Evolutionary conservation across 2,329 filamentous ascomycete genomes (phyloP), one percentile per base, ranked within the genome.

Genomic region (Colletotrichum sp.): DNA sequence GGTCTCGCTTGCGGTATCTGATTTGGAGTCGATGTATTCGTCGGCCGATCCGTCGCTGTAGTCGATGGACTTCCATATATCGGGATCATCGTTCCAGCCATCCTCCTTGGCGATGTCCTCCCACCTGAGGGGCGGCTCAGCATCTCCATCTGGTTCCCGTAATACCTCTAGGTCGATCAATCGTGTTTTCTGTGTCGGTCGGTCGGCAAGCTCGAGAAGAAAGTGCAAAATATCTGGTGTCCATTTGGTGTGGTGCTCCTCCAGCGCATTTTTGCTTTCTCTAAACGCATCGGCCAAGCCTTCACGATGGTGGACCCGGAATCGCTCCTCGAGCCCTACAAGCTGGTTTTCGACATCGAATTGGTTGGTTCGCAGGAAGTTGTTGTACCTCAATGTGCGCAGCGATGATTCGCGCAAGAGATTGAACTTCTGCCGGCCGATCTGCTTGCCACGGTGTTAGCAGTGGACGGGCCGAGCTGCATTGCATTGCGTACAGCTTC

Each of bases 301-400:
- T 80, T 98, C 96, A 77, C 95, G 92, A 81, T 94, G 93, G 64
- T 95, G 89, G 70, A 99, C 90, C 36, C 92, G 91, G 80, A 98
- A 97, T 80, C 96, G 96, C 86, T 99, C 97, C 79, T 96, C 93
- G 4, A 98, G 88, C 1, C 95, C 95, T 65, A 92, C 88, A 3
- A 96, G 87, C 44, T 89, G 89, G 49, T 89, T 89, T 52, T 90
- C 86, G 24, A 96, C 91, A 60, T 94, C 92, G 81, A 96, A 96
- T 79, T 95, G 94, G 80, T 96, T 95, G 2, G 93, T 95, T 49
- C 94, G 90, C 39, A 90, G 86, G 82, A 91, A 92, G 63, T 84
- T 90, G 78, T 92, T 88, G 36, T 89, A 85, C 66, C 89, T 90
- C 44, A 94, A 82, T 63, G 81, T 87, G 34, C 88, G 88, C 34